Base-by-base conservation (phyloP, 257 asterid species). In the Solanum neorickii region DNA sequence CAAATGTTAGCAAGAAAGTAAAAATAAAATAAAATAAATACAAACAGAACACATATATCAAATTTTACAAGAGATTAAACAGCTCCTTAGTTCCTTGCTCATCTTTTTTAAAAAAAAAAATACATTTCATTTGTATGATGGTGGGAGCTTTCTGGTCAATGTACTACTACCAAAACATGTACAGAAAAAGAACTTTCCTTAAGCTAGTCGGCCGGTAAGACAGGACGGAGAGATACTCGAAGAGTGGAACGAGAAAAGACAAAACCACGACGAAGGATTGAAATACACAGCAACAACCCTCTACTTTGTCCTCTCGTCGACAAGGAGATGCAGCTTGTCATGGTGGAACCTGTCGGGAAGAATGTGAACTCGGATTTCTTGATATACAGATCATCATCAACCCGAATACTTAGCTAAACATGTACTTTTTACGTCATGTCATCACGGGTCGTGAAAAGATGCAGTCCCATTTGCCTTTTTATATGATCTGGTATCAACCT, bases 401-500 rank as follows among this genome's bases (percentile, higher is more conserved):
- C n/a, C 8, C 11, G 39, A 9, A 77, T 42, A 77, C 35, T 76
- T n/a, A 0, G 20, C 12, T 78, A 77, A 77, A 25, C 39, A 29
- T 80, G 35, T 27, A 41, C 66, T 62, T 62, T 72, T 89, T 84
- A 93, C 91, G 93, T 93, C 89, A 87, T 92, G 90, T 91, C 91
- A 89, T 94, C 86, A 18, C 91, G 88, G 29, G 97, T 90, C 85
- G 97, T 91, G 69, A 92, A 92, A 91, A 89, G 93, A 77, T 94
- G 98, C 39, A 91, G 87, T n/a, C 98, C 96, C 94, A 92, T 90
- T 93, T 95, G 98, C 91, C 92, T 93, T 89, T 93, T 95, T 87
- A 95, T 91, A 25, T 95, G 96, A 80, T 96, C 98, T 60, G 99
- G 99, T 88, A 96, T 90, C 92, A 96, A 93, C 93, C 94, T 91